Conservation (phyloP, 768 basidiomycete genomes). For the Hygrocybe punicea region DNA sequence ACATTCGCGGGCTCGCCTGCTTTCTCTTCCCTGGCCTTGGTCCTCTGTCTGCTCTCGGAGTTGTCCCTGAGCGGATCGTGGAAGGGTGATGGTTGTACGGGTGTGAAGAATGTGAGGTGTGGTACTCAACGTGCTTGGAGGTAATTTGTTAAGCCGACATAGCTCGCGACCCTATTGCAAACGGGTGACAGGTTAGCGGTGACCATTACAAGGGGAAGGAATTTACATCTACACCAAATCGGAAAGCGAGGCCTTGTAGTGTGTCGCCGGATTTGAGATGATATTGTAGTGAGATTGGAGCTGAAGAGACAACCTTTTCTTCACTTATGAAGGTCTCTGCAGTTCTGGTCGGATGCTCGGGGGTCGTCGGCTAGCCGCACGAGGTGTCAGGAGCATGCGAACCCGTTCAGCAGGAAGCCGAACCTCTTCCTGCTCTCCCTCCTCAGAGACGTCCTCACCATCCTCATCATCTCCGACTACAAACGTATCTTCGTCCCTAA, state of each 20-base stretch:
- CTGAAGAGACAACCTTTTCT: slow-evolving; percentile 6
- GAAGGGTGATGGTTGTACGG: slow-evolving; percentile 53
- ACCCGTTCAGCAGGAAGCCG: slow-evolving; percentile 7
- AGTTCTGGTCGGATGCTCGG: background rate
- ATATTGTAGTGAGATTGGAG: slow-evolving; percentile 38
- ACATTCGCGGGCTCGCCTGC: slow-evolving; percentile 46
- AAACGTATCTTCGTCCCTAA: slow-evolving; percentile 61
- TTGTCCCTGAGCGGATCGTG: slow-evolving; percentile 38
- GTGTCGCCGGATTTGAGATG: slow-evolving; percentile 58
- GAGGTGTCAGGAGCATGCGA: background rate
- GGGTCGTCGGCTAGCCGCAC: too few species aligned
- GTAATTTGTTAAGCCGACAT: slow-evolving; percentile 64
- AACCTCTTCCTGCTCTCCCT: background rate
- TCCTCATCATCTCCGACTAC: slow-evolving; percentile 64
- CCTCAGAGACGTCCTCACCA: slow-evolving; percentile 30
- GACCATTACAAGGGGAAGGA: background rate
- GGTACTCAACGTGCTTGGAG: slow-evolving; percentile 59
- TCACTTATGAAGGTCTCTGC: background rate
- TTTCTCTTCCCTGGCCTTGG: slow-evolving; percentile 38
- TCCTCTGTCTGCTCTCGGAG: slow-evolving; percentile 17
- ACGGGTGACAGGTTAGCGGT: slow-evolving; percentile 3
- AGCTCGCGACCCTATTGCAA: slow-evolving; percentile 49
- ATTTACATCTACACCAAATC: slow-evolving; percentile 60
- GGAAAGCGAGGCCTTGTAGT: slow-evolving; percentile 60
- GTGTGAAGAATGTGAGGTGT: slow-evolving; percentile 76